Conservation (phyloP, 768 basidiomycete genomes). For the Steccherinum ochraceum region DNA sequence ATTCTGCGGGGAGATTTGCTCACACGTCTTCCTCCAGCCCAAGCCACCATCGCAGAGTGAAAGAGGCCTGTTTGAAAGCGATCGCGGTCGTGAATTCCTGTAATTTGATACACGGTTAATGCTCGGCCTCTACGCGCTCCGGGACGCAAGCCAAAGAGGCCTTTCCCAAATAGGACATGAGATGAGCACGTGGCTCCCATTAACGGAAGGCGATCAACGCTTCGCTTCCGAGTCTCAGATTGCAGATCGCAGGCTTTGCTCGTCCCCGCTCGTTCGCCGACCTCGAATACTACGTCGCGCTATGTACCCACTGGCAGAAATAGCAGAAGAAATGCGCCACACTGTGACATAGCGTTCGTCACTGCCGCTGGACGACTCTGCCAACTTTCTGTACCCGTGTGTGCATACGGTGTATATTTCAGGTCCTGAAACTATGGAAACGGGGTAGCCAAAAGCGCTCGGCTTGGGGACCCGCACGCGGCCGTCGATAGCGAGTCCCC, state of each 20-base stretch:
- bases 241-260: neutral
- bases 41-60: neutral
- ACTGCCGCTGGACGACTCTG: too few relatives aligned
- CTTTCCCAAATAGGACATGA: neutral
- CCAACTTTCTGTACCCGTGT: too few relatives aligned
- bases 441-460: neutral
- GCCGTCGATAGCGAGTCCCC: neutral
- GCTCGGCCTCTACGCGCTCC: neutral
- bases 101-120: neutral
- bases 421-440: neutral
- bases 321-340: too few relatives aligned
- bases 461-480: neutral
- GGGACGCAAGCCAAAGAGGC: too few relatives aligned
- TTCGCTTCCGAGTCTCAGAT: neutral
- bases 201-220: neutral
- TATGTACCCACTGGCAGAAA: too few relatives aligned
- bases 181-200: neutral
- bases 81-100: neutral
- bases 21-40: neutral
- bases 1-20: neutral
- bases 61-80: neutral
- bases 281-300: too few relatives aligned
- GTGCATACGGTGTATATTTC: neutral
- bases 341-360: too few relatives aligned
- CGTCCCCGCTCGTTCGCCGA: too few relatives aligned